Conservation (phyloP, 108 stramenopile species). For the Cyclotella distinguenda region DNA sequence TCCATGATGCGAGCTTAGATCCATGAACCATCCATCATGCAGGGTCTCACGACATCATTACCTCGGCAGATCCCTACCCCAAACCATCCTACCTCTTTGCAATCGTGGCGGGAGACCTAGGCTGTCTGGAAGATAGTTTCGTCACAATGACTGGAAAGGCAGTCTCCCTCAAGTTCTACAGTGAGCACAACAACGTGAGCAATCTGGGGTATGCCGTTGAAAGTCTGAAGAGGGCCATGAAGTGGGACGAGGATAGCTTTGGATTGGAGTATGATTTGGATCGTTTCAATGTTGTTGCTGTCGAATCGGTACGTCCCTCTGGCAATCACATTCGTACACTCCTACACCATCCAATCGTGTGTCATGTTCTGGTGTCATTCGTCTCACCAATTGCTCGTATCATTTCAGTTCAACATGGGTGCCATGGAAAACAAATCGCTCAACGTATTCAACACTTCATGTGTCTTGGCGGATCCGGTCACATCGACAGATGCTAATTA, state of each 20-base stretch:
- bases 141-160: slow-evolving; percentile 68
- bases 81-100: slow-evolving; percentile 96
- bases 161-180: slow-evolving; percentile 81
- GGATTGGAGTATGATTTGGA: slow-evolving; percentile 95
- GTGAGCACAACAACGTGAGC: slow-evolving; percentile 82
- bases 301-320: too few species aligned
- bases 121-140: slow-evolving; percentile 74
- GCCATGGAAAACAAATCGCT: slow-evolving; percentile 88
- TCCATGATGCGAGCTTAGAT: too few species aligned
- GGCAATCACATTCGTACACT: too few species aligned
- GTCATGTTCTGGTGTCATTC: neutral
- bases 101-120: slow-evolving; percentile 90
- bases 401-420: slow-evolving; percentile 81
- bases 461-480: slow-evolving; percentile 87
- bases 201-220: slow-evolving; percentile 90
- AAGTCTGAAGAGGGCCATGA: slow-evolving; percentile 60
- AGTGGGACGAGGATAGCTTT: slow-evolving; percentile 84
- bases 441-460: slow-evolving; percentile 92
- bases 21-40: too few species aligned
- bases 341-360: slow-evolving; percentile 23
- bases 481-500: slow-evolving; percentile 94
- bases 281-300: slow-evolving; percentile 91
- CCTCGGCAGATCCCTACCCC: slow-evolving; percentile 96
- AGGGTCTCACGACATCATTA: too few species aligned
- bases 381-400: slow-evolving; percentile 31